Conservation (phyloP, 1,284 basidiomycete species). For the Microbotryum violaceum region DNA sequence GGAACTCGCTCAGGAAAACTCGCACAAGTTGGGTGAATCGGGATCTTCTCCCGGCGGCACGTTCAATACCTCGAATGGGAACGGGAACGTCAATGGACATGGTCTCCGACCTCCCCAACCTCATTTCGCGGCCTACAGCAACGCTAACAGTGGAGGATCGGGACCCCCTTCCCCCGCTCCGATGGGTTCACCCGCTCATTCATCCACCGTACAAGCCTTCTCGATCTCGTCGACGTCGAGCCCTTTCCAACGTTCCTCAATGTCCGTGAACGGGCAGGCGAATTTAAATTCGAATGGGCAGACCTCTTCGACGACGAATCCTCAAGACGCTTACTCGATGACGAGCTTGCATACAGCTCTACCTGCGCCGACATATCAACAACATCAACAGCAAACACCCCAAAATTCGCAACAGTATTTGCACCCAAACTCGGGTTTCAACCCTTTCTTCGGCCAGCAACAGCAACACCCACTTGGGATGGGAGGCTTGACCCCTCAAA, state of each 20-base stretch:
- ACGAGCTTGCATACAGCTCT: not conserved
- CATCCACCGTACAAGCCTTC: not conserved
- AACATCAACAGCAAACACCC: not conserved
- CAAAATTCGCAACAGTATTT: not conserved
- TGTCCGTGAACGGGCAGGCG: not conserved
- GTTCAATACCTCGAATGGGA: not conserved
- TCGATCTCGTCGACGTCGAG: not conserved
- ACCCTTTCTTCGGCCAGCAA: not conserved
- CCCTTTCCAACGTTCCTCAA: not conserved
- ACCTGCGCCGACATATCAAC: not conserved
- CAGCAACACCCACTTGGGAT: not conserved
- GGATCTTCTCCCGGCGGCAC: not conserved
- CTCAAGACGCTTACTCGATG: not conserved
- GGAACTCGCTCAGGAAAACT: not conserved
- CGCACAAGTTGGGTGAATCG: not conserved
- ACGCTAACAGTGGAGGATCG: not conserved
- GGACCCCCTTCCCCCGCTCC: not conserved
- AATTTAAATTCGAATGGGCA: not conserved
- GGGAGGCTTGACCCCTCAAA: constrained; percentile 3
- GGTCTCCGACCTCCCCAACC: not conserved
- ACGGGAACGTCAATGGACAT: too few species aligned
- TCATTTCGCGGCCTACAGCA: not conserved
- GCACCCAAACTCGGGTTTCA: not conserved
- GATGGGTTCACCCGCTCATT: not conserved
- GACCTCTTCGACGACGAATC: not conserved